Percentiles rank a stretch among this genome's conserved stretches.
Evolutionary conservation across 2,329 filamentous ascomycete species (phyloP).

Genomic region (Aspergillus fijiensis): DNA sequence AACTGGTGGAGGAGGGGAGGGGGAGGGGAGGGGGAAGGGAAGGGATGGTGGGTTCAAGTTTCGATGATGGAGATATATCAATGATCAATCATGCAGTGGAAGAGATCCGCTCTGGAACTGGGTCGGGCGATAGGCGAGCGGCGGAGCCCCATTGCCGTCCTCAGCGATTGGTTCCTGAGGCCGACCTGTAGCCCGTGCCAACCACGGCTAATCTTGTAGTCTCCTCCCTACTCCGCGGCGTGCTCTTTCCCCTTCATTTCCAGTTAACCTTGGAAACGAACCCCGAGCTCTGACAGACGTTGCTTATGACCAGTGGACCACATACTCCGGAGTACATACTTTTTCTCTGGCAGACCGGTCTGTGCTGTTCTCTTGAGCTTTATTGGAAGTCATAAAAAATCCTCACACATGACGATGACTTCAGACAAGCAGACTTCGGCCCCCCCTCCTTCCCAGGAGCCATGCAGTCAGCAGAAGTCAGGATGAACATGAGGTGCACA

Average conservation of each 20-base stretch:
- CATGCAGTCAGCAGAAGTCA: background rate
- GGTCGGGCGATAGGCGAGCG: slow-evolving; percentile 6
- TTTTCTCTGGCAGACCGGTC: too few relatives aligned
- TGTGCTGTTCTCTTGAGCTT: too few relatives aligned
- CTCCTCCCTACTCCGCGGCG: too few relatives aligned
- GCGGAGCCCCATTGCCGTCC: background rate
- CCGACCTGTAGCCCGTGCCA: slow-evolving; percentile 5
- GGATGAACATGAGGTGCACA: background rate
- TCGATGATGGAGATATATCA: slow-evolving; percentile 2
- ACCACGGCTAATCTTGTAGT: background rate
- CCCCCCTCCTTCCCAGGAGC: background rate
- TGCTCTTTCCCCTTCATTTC: background rate
- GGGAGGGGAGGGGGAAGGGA: slow-evolving; percentile 2
- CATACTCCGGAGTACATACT: too few relatives aligned
- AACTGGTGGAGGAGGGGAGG: slow-evolving; percentile 7
- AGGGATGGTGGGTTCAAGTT: background rate
- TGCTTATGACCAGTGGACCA: too few relatives aligned
- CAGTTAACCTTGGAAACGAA: background rate
- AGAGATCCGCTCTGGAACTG: background rate
- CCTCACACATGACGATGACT: background rate
- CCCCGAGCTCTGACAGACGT: background rate
- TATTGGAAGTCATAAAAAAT: too few relatives aligned
- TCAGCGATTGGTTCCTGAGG: slow-evolving; percentile 1
- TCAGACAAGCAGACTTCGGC: background rate
- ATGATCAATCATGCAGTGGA: background rate